Conservation (phyloP, 202 grass and related monocot species). For the Digitaria exilis region DNA sequence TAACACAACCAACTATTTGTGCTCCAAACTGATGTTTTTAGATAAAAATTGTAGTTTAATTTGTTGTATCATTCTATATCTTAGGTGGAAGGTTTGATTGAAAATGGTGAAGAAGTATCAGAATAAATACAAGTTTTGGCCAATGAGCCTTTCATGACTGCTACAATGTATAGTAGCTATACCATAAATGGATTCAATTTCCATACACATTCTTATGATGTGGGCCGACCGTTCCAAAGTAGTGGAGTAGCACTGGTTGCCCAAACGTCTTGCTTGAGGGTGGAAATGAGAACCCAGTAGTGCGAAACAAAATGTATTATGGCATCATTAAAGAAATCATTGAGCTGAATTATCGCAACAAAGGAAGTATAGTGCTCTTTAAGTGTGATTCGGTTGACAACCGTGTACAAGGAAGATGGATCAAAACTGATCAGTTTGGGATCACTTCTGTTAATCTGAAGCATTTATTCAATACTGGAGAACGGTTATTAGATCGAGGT, state of each 20-base stretch:
- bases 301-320: background rate
- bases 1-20: no score
- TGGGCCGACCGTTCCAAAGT: background rate
- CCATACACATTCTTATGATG: background rate
- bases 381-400: constrained; percentile 6
- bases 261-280: background rate
- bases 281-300: background rate
- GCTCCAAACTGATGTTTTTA: no score
- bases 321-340: background rate
- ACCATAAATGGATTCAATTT: constrained; percentile 20
- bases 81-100: background rate
- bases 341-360: constrained; percentile 2
- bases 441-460: background rate
- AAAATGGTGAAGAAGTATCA: background rate
- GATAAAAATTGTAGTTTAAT: background rate
- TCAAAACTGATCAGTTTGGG: background rate
- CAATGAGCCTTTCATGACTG: constrained; percentile 3
- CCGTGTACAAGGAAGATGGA: background rate
- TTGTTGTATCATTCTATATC: background rate
- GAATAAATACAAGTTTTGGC: background rate
- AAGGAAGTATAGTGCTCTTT: constrained; percentile 4
- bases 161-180: background rate
- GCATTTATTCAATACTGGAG: background rate
- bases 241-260: constrained; percentile 4
- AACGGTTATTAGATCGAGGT: background rate